phyloP scores from a whole-genome alignment of 164 flowering plant species.

The Cinnamomum chago region DNA sequence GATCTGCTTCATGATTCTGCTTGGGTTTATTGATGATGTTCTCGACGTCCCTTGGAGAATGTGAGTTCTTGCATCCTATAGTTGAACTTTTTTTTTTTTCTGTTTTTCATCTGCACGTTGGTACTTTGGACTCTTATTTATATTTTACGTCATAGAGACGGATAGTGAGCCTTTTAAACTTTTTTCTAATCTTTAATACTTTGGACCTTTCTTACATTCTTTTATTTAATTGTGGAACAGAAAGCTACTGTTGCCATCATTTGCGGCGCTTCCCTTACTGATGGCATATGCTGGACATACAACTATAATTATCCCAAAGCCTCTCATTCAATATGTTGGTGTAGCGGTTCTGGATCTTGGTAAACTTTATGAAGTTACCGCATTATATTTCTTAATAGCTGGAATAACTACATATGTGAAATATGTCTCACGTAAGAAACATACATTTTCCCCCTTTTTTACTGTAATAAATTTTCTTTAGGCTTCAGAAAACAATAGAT shows the following conservation, averaged over 20 bases:
- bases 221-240: conserved; percentile 40
- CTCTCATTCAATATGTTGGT: conserved; percentile 75
- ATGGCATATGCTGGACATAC: conserved; percentile 99
- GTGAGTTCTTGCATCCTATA: conserved; percentile 41
- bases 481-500: too few species aligned
- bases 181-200: not conserved
- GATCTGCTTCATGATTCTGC: conserved; percentile 86
- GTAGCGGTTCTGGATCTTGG: conserved; percentile 74
- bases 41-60: conserved; percentile 98
- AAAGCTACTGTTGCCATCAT: conserved; percentile 74
- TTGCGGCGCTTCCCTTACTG: conserved; percentile 86
- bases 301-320: conserved; percentile 87
- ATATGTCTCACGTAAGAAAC: too few species aligned
- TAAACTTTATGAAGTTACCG: conserved; percentile 16
- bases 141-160: too few species aligned
- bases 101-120: too few species aligned
- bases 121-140: not conserved
- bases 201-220: conserved; percentile 5
- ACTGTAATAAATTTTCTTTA: too few species aligned
- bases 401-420: not conserved
- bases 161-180: not conserved
- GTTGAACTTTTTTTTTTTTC: too few species aligned
- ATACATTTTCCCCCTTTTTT: too few species aligned
- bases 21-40: conserved; percentile 97
- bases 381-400: not conserved